These are phyloP conservation scores for Penicillium parvum DNA, from an alignment of 495 filamentous ascomycete species.

Conservation along the genomic window DNA sequence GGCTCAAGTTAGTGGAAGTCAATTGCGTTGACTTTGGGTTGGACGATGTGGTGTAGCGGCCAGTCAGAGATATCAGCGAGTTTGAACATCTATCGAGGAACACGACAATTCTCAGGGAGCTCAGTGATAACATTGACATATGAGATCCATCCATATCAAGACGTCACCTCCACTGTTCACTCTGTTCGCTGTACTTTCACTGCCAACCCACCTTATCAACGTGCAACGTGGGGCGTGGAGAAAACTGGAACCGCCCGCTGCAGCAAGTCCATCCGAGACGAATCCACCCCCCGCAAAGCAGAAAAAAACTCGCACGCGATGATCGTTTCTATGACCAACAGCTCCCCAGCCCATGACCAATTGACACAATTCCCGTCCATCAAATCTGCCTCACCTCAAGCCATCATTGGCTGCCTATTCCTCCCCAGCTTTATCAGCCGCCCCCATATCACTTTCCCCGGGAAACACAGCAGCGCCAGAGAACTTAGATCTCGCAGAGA, in stretches of 20 bases:
- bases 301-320: slow-evolving; percentile 4
- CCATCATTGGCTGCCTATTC: slow-evolving; percentile 13
- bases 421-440: slow-evolving; percentile 24
- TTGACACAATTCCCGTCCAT: slow-evolving; percentile 3
- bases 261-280: slow-evolving; percentile 26
- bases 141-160: too few species aligned
- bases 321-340: slow-evolving; percentile 20
- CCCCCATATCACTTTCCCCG: slow-evolving; percentile 10
- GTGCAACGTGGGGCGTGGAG: neutral
- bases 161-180: too few species aligned
- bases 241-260: slow-evolving; percentile 11
- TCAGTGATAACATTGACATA: too few species aligned
- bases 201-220: neutral
- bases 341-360: slow-evolving; percentile 18
- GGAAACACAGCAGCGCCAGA: neutral
- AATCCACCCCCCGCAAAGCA: slow-evolving; percentile 20
- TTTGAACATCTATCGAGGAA: too few species aligned
- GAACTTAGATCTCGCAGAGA: too few species aligned
- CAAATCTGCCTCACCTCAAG: neutral
- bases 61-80: too few species aligned
- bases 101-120: too few species aligned
- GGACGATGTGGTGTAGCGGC: too few species aligned
- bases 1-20: neutral
- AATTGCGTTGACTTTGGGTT: too few species aligned
- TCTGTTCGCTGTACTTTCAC: neutral